Conservation (phyloP, 345 rosid species). For the Leavenworthia alabamica region DNA sequence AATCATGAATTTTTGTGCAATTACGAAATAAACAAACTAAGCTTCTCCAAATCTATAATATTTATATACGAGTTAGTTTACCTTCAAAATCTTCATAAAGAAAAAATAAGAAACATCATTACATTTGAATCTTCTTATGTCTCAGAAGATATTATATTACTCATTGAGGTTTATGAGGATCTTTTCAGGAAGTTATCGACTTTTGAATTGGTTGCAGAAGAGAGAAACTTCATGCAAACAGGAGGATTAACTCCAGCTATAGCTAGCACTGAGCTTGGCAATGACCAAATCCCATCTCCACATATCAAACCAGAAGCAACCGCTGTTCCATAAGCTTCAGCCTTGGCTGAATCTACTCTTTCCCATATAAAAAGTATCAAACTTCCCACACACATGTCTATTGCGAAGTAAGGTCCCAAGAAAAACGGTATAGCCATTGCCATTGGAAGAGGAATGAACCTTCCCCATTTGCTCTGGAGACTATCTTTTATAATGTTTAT, state of each 20-base stretch:
- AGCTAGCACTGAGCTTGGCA: constrained; percentile 65
- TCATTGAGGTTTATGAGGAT: constrained; percentile 6
- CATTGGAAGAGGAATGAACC: constrained; percentile 68
- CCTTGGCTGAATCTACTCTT: constrained; percentile 50
- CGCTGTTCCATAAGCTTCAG: constrained; percentile 63
- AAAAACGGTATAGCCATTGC: constrained; percentile 91
- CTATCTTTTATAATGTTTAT: constrained; percentile 48
- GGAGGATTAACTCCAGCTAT: constrained; percentile 60
- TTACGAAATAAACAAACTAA: neutral
- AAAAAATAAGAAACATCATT: constrained; percentile 11
- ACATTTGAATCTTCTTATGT: constrained; percentile 8
- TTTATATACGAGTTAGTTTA: constrained; percentile 18
- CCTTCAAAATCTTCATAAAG: neutral
- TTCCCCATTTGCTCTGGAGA: constrained; percentile 33
- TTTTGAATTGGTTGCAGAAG: constrained; percentile 38
- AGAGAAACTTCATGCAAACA: constrained; percentile 78
- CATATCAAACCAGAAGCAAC: constrained; percentile 86
- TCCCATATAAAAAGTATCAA: constrained; percentile 66
- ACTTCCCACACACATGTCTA: constrained; percentile 81
- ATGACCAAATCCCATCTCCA: constrained; percentile 74
- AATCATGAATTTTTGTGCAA: constrained; percentile 2
- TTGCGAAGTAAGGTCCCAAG: constrained; percentile 70
- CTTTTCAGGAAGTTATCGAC: constrained; percentile 38
- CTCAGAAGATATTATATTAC: constrained; percentile 5
- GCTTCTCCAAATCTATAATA: neutral